phyloP scores from a whole-genome alignment of 495 filamentous ascomycete species.

The Cairneyella variabilis region DNA sequence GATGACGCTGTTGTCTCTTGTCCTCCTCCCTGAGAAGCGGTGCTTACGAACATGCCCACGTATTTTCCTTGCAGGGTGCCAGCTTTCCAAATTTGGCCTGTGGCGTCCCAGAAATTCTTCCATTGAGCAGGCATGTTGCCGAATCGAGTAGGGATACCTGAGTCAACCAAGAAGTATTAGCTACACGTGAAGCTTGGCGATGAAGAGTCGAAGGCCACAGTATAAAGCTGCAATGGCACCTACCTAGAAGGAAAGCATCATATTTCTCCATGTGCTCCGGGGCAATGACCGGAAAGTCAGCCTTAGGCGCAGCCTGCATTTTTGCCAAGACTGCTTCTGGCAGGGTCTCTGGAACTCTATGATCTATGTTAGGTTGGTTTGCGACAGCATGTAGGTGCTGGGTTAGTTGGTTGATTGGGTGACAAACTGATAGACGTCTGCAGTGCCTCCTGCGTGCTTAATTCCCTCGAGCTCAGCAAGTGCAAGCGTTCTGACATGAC shows the following conservation, averaged over 20 bases:
- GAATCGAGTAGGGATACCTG: slow-evolving; percentile 93
- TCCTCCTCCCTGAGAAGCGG: slow-evolving; percentile 75
- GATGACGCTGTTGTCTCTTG: slow-evolving; percentile 84
- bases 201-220: too few species aligned
- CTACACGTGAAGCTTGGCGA: too few species aligned
- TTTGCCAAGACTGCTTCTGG: neutral
- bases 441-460: slow-evolving; percentile 59
- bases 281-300: slow-evolving; percentile 61
- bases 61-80: slow-evolving; percentile 64
- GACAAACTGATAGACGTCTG: slow-evolving; percentile 4
- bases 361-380: neutral
- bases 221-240: too few species aligned
- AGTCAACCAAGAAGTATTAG: too few species aligned
- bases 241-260: slow-evolving; percentile 89
- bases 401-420: too few species aligned
- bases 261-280: slow-evolving; percentile 64
- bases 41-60: slow-evolving; percentile 84
- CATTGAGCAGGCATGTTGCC: slow-evolving; percentile 97
- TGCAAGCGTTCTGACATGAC: slow-evolving; percentile 79
- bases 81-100: slow-evolving; percentile 42
- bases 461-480: slow-evolving; percentile 87
- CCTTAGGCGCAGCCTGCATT: slow-evolving; percentile 84
- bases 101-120: slow-evolving; percentile 46
- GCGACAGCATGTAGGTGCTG: neutral
- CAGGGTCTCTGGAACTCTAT: neutral